Evolutionary conservation across 2,329 filamentous ascomycete genomes (phyloP).

Genomic region (Aspergillus glaucus): DNA sequence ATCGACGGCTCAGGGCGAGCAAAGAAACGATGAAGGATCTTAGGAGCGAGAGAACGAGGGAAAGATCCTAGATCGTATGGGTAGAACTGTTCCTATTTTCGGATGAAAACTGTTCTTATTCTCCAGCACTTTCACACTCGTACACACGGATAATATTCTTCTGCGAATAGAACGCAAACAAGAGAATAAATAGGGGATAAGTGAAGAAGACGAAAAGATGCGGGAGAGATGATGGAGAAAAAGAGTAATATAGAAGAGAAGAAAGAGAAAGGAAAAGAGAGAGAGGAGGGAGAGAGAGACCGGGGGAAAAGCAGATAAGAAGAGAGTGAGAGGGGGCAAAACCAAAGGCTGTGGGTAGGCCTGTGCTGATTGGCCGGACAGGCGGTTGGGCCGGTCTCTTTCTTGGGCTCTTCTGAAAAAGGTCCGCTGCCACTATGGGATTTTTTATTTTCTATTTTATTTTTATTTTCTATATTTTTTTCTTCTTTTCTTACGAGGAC

Average conservation of each 20-base stretch:
- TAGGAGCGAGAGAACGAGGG: not conserved
- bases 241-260: slow-evolving; percentile 5
- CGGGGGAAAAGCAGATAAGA: not conserved
- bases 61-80: not conserved
- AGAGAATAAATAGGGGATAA: not conserved
- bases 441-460: too few species aligned
- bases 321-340: slow-evolving; percentile 13
- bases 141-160: not conserved
- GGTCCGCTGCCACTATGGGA: too few species aligned
- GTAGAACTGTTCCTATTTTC: not conserved
- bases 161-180: not conserved
- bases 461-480: too few species aligned
- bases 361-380: slow-evolving; percentile 2
- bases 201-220: not conserved
- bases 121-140: not conserved
- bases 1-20: not conserved
- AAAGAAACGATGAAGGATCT: not conserved
- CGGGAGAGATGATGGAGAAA: slow-evolving; percentile 3
- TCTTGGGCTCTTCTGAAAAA: too few species aligned
- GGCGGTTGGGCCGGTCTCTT: slow-evolving; percentile 1
- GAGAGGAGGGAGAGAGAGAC: slow-evolving; percentile 23
- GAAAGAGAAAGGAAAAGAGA: slow-evolving; percentile 3
- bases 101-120: not conserved
- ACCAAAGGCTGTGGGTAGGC: slow-evolving; percentile 5
- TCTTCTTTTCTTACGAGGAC: too few species aligned